A percentile compares a stretch with the other conserved stretches of the same genome.
Conservation (phyloP, 805 yeast genomes). For the Wickerhamomyces strasburgensis region DNA sequence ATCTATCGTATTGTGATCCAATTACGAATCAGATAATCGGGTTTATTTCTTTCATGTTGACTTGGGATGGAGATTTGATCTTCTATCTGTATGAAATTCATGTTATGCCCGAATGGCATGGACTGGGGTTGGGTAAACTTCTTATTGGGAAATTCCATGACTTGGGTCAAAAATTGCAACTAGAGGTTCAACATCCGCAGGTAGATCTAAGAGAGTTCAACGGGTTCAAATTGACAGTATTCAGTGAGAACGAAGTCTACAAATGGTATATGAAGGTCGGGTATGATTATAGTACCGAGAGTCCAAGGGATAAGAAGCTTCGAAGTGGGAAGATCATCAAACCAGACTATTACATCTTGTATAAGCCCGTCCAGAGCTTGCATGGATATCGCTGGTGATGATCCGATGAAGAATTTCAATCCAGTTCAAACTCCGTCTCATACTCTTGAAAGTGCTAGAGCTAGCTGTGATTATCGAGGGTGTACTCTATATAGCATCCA, state of each 20-base stretch:
- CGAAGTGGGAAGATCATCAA: constrained; percentile 35
- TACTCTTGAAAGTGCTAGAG: no score
- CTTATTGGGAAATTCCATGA: constrained; percentile 35
- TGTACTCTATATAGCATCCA: no score
- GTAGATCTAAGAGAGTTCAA: constrained; percentile 6
- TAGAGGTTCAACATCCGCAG: constrained; percentile 1
- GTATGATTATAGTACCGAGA: constrained; percentile 33
- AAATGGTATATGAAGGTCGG: constrained; percentile 40
- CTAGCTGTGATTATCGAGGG: no score
- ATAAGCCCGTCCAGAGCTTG: no score
- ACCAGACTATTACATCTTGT: constrained; percentile 43
- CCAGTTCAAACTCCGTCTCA: no score
- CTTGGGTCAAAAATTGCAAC: constrained; percentile 20
- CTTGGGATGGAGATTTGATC: constrained; percentile 36
- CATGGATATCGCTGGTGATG: no score
- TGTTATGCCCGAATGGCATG: constrained; percentile 32
- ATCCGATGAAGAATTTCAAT: no score
- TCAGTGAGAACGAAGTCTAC: constrained; percentile 40
- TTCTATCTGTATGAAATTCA: constrained; percentile 58
- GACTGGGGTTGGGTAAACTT: constrained; percentile 32
- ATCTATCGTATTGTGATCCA: constrained; percentile 9
- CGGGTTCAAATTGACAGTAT: constrained; percentile 42
- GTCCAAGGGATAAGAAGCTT: constrained; percentile 39
- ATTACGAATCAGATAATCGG: constrained; percentile 26
- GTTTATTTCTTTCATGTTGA: constrained; percentile 43